Base-by-base conservation (phyloP, 768 basidiomycete species). In the Macrolepiota albuminosa region DNA sequence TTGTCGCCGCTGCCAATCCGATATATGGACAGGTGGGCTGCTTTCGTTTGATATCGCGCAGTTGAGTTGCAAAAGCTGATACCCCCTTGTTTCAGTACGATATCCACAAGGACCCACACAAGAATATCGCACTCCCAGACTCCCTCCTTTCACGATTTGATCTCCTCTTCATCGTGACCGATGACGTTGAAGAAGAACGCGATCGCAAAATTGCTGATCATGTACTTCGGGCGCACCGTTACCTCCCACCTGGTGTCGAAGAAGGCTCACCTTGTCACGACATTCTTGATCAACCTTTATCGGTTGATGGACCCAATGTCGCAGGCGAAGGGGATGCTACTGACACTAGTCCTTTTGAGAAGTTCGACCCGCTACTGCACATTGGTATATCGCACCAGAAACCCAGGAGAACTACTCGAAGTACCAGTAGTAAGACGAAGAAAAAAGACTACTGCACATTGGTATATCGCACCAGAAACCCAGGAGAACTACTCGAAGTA, bases 101-200 rank as follows among this genome's bases (percentile, higher is more conserved):
- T 74, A 91, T 99, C 42, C 96, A 99, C 77, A 99, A 99, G 74
- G 96, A 99, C 72, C 96, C 96, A 34, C 96, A 98, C 76, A 91
- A 91, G 76, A 99, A 99, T 69, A 99, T 99, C 62, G 96, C 96
- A 13, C 84, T 99, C 11, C 96, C 96, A 11, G 96, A 98, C 73
- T 99, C 96, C 29, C 83, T 99, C 42, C 84, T 99, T 40, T 98
- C 96, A 26, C 96, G 96, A 85, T 99, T 99, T 77, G 96, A 99
- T 78, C 76, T 99, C 56, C 84, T 99, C 42, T 99, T 99, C 70
- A 89, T 99, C 56, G 95, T 99, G 18, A 99, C 95, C 0, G 97
- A 98, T 75, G 96, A 99, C 69, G 95, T 98, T 9, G 93, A 98
- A 66, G 96, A 98, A 76, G 83, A 86, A 64, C 84, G 94, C 36